Evolutionary conservation across 176 grass and related monocot species (phyloP).

Genomic region (Oryza glaberrima): DNA sequence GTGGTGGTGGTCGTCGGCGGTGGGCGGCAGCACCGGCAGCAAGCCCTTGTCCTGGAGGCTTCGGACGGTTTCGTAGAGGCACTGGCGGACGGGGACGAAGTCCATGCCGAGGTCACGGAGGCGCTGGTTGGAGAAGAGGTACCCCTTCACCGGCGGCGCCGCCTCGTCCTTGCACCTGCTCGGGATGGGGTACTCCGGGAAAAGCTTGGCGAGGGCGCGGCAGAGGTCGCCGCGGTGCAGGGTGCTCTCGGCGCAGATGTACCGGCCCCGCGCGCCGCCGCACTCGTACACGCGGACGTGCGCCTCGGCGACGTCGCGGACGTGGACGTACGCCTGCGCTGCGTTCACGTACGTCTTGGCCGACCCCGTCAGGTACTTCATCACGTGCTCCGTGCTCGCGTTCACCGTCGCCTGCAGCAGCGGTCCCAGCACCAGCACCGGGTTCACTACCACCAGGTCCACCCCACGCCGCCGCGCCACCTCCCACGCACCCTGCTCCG

Average conservation of each 20-base stretch:
- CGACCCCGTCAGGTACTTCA: conserved; percentile 74
- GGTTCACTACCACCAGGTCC: conserved; percentile 67
- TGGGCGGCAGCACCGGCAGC: conserved; percentile 40
- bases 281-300: conserved; percentile 72
- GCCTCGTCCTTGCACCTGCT: conserved; percentile 73
- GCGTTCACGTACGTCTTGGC: conserved; percentile 73
- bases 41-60: conserved; percentile 63
- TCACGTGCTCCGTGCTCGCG: conserved; percentile 58
- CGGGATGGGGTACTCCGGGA: conserved; percentile 81
- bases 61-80: conserved; percentile 50
- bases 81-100: conserved; percentile 53
- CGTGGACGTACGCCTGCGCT: conserved; percentile 77
- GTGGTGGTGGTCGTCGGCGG: not conserved
- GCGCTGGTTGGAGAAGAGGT: conserved; percentile 76
- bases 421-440: conserved; percentile 63
- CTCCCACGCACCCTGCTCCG: conserved; percentile 66
- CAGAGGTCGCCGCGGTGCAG: conserved; percentile 77
- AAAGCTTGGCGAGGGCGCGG: conserved; percentile 73
- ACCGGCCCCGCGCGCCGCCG: conserved; percentile 50
- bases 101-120: conserved; percentile 76
- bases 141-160: conserved; percentile 56
- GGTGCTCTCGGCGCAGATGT: conserved; percentile 84
- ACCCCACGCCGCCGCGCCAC: conserved; percentile 36
- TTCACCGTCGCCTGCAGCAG: conserved; percentile 74
- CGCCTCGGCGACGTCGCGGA: conserved; percentile 73